Base-by-base conservation (phyloP, 306 rosid genomes). In the Psophocarpus tetragonolobus region DNA sequence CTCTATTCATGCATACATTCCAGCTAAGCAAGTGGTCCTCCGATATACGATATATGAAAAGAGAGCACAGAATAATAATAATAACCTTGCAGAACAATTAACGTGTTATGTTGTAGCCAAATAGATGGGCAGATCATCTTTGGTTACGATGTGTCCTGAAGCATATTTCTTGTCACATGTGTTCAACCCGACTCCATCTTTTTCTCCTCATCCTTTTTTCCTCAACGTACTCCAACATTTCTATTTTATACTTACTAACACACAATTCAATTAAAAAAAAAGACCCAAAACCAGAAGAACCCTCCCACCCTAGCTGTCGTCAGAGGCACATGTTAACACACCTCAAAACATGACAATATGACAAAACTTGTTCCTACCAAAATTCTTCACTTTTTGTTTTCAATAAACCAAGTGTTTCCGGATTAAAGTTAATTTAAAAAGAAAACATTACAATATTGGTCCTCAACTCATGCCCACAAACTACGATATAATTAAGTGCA, bases 81-180 rank as follows among this genome's bases (percentile, higher is more conserved):
- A 39, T 1, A 66, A 18, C 56, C 56, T 68, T 21, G 1, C 24
- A 15, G 57, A 23, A 44, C n/a, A 70, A 30, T 20, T 30, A 17
- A 47, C 2, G 62, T 1, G 30, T n/a, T 1, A 10, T 50, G 33
- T 53, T 51, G 32, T 13, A 3, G 48, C 21, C 24, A 71, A 51
- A 47, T 20, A 30, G 7, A 66, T 3, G 12, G 4, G 51, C 9
- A 65, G 30, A 38, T 53, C 3, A 54, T 10, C 9, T 24, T 58
- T 58, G 30, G 2, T 4, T 27, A 12, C n/a, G n/a, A 62, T 53
- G 69, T 53, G 74, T 80, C 63, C 18, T 68, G 8, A 75, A 50
- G 75, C 84, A 82, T 78, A 76, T 76, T 0, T 11, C 73, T 36
- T 21, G 81, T 29, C 74, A 76, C 74, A 72, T 65, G 38, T 64